Evolutionary conservation across 78 protist genomes (phyloP).

Genomic region (Chrysochromulina parva): DNA sequence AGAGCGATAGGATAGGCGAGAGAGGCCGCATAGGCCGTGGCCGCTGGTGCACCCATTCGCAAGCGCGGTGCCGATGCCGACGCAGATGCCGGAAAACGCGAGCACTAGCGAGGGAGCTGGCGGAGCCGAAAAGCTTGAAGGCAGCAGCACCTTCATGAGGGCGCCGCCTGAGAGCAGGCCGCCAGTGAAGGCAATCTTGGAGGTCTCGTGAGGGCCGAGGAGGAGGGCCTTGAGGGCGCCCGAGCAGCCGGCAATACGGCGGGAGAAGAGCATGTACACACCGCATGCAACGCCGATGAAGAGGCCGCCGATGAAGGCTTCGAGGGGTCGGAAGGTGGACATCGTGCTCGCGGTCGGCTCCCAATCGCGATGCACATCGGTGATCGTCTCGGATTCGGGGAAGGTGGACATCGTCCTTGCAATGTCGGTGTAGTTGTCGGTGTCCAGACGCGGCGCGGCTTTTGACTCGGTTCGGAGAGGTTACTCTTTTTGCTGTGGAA

Average conservation of each 20-base stretch:
- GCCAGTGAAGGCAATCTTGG: background rate
- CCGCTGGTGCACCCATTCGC: conserved; percentile 53
- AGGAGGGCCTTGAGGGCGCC: conserved; percentile 17
- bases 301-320: background rate
- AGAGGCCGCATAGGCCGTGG: conserved; percentile 42
- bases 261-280: background rate
- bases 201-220: background rate
- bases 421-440: too few species aligned
- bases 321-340: background rate
- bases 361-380: too few species aligned
- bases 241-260: background rate
- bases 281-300: background rate
- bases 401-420: too few species aligned
- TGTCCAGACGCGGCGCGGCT: too few species aligned
- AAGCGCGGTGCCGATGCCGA: conserved; percentile 40
- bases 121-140: background rate
- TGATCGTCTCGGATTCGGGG: too few species aligned
- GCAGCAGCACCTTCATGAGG: background rate
- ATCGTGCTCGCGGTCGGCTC: too few species aligned
- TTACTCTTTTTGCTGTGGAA: too few species aligned
- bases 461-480: too few species aligned
- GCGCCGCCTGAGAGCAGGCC: background rate
- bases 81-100: conserved; percentile 4
- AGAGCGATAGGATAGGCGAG: conserved; percentile 39
- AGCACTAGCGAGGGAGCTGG: background rate